phyloP scores from a whole-genome alignment of 169 alveolate genomes.

The Eimeria tenella region DNA sequence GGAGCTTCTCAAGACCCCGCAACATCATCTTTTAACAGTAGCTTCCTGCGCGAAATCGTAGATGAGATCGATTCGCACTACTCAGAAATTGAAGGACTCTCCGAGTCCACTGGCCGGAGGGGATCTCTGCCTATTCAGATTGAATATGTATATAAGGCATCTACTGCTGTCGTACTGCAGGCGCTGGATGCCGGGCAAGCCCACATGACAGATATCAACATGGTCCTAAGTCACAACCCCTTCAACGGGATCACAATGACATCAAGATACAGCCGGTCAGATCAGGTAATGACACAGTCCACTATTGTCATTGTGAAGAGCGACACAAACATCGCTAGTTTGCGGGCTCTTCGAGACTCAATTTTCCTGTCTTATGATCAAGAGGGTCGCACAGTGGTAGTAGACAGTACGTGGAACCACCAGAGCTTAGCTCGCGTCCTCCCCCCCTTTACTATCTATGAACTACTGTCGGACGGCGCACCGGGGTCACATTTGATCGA shows the following conservation, averaged over 20 bases:
- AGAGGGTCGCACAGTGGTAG: constrained; percentile 38
- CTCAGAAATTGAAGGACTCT: background rate
- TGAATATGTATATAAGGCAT: constrained; percentile 20
- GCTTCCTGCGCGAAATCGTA: constrained; percentile 41
- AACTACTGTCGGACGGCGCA: background rate
- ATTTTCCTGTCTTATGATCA: constrained; percentile 7
- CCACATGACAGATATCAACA: constrained; percentile 51
- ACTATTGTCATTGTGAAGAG: constrained; percentile 2
- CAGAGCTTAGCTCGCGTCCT: constrained; percentile 13
- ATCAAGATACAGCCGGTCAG: constrained; percentile 29
- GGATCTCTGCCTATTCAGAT: constrained; percentile 27
- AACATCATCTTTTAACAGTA: background rate
- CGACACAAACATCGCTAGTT: constrained; percentile 20
- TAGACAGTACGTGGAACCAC: constrained; percentile 33
- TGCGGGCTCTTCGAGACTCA: constrained; percentile 6
- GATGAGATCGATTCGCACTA: constrained; percentile 46
- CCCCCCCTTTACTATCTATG: constrained; percentile 28
- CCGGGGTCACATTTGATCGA: constrained; percentile 38
- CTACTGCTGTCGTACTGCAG: constrained; percentile 25
- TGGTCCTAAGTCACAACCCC: constrained; percentile 40
- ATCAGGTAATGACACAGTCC: constrained; percentile 49
- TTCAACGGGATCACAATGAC: constrained; percentile 1
- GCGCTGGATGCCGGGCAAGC: constrained; percentile 53
- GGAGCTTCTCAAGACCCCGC: constrained; percentile 21
- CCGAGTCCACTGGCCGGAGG: background rate